Percentiles rank a stretch among this genome's conserved stretches.
Evolutionary conservation across 176 grass and related monocot genomes (phyloP).

Genomic region (Carex cristatella): DNA sequence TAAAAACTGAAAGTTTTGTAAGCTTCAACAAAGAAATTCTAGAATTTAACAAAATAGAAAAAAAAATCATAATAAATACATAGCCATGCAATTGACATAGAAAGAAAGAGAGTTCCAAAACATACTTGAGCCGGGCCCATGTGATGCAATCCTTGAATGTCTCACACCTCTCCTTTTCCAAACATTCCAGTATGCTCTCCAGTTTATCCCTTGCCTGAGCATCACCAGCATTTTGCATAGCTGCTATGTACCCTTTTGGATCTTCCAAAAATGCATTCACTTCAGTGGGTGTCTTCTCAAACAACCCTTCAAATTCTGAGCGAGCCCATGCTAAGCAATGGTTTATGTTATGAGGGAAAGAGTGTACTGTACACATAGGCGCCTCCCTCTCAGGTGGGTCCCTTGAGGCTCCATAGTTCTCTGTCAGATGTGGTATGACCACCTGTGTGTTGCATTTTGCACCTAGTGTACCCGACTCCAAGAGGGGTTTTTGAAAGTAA

Average conservation of each 20-base stretch:
- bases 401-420: constrained; percentile 94
- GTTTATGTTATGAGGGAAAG: constrained; percentile 94
- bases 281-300: constrained; percentile 86
- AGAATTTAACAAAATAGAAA: neutral
- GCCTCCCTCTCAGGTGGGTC: constrained; percentile 95
- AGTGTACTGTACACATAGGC: constrained; percentile 93
- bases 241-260: constrained; percentile 46
- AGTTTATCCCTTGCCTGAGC: constrained; percentile 80
- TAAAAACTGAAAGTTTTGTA: neutral
- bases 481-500: constrained; percentile 87
- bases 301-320: constrained; percentile 92
- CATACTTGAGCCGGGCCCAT: constrained; percentile 81
- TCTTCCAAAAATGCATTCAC: constrained; percentile 77
- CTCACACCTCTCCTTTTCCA: constrained; percentile 66
- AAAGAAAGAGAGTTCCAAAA: neutral
- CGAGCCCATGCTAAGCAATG: constrained; percentile 88
- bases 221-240: constrained; percentile 69
- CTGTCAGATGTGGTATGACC: constrained; percentile 89
- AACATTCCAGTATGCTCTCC: constrained; percentile 78
- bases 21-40: neutral
- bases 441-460: constrained; percentile 95
- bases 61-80: neutral
- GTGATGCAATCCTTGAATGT: constrained; percentile 88
- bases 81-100: neutral
- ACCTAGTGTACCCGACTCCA: constrained; percentile 87